A percentile compares a stretch with the other conserved stretches of the same genome.
Evolutionary conservation across 2,329 filamentous ascomycete genomes (phyloP).

Genomic region (Canariomyces notabilis): DNA sequence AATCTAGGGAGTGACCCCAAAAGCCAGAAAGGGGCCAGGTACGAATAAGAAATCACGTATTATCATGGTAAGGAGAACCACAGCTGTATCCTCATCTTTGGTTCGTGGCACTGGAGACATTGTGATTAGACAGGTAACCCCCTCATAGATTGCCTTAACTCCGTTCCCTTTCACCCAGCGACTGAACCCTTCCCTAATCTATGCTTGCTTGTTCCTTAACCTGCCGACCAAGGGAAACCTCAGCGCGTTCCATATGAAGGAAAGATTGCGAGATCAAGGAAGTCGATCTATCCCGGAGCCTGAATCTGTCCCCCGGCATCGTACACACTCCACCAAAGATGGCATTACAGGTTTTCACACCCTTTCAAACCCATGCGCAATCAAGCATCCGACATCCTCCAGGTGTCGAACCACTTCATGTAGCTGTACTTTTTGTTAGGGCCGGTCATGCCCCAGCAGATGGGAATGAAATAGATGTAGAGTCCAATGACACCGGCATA

Average conservation of each 20-base stretch:
- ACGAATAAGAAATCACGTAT: too few species aligned
- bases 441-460: conserved; percentile 95
- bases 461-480: conserved; percentile 85
- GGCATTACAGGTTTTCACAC: conserved; percentile 1
- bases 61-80: too few species aligned
- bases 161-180: not conserved
- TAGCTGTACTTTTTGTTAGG: conserved; percentile 78
- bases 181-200: not conserved
- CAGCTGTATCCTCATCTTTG: not conserved
- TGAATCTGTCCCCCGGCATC: conserved; percentile 1
- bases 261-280: conserved; percentile 9
- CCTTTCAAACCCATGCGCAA: conserved; percentile 1
- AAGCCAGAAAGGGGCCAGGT: too few species aligned
- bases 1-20: too few species aligned
- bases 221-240: not conserved
- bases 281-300: not conserved
- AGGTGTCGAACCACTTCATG: conserved; percentile 87
- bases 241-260: conserved; percentile 8
- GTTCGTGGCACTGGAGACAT: not conserved
- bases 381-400: conserved; percentile 67
- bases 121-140: not conserved
- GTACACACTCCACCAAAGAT: conserved; percentile 12
- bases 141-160: not conserved
- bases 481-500: conserved; percentile 73
- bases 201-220: not conserved